phyloP scores from a whole-genome alignment of 192 early-diverging fungal species.

The Coemansia sp. region DNA sequence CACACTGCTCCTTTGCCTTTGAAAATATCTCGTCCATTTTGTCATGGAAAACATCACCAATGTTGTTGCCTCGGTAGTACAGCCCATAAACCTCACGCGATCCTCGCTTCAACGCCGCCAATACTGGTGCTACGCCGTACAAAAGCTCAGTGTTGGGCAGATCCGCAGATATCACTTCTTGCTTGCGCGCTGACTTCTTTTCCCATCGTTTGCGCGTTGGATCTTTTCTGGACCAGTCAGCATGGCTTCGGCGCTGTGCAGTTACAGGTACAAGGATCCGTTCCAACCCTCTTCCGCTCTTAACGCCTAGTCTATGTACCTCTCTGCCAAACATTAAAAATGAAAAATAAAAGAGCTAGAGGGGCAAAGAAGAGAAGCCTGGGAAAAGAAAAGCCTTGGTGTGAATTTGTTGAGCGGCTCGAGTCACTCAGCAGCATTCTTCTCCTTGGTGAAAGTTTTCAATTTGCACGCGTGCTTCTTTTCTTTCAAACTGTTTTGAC shows the following conservation, averaged over 20 bases:
- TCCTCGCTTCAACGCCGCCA: constrained; percentile 32
- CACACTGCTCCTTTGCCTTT: constrained; percentile 11
- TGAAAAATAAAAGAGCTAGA: too few relatives aligned
- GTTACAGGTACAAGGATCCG: background rate
- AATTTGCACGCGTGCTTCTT: background rate
- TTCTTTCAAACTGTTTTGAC: background rate
- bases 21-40: constrained; percentile 9
- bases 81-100: constrained; percentile 23
- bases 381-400: too few relatives aligned
- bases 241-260: background rate
- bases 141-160: constrained; percentile 29
- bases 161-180: background rate
- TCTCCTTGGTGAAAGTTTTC: too few relatives aligned
- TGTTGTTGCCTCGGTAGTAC: constrained; percentile 13
- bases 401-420: too few relatives aligned
- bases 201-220: background rate
- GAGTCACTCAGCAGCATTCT: too few relatives aligned
- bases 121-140: constrained; percentile 26
- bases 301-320: background rate
- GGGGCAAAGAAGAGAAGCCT: too few relatives aligned
- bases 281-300: background rate
- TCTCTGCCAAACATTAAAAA: background rate
- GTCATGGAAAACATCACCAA: constrained; percentile 19
- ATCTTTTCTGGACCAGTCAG: background rate
- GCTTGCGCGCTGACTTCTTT: background rate